Evolutionary conservation across 768 basidiomycete genomes (phyloP).

Genomic region (Kwoniella mangroviensis): DNA sequence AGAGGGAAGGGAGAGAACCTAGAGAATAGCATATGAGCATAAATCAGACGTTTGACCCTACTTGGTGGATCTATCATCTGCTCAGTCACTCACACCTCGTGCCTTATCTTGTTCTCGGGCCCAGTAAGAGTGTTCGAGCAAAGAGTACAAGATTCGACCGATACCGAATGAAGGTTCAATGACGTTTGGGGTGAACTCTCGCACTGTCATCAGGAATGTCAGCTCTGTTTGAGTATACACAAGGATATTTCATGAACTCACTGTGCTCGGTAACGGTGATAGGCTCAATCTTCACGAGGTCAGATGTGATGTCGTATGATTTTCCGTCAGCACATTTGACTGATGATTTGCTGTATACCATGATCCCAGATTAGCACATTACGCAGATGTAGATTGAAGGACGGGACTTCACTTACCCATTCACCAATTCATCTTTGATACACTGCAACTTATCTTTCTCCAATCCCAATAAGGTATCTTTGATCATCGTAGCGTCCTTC

Average conservation of each 20-base stretch:
- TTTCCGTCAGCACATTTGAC: slow-evolving; percentile 68
- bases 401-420: slow-evolving; percentile 62
- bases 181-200: slow-evolving; percentile 95
- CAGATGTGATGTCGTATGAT: slow-evolving; percentile 72
- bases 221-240: too few species aligned
- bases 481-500: slow-evolving; percentile 67
- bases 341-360: slow-evolving; percentile 62
- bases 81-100: slow-evolving; percentile 68
- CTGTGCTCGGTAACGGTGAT: slow-evolving; percentile 87
- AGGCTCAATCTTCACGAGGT: slow-evolving; percentile 75
- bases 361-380: slow-evolving; percentile 17
- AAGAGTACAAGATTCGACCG: slow-evolving; percentile 89
- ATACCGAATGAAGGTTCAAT: slow-evolving; percentile 98
- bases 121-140: slow-evolving; percentile 97
- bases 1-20: slow-evolving; percentile 89
- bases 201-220: slow-evolving; percentile 64
- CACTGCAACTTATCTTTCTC: slow-evolving; percentile 69
- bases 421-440: slow-evolving; percentile 71
- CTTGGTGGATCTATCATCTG: too few species aligned
- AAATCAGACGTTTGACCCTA: not conserved
- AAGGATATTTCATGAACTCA: slow-evolving; percentile 35
- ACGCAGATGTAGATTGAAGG: not conserved
- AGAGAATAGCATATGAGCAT: not conserved
- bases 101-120: slow-evolving; percentile 87
- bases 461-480: slow-evolving; percentile 68